These are phyloP conservation scores for Fusarium incarnatum DNA, from an alignment of 2,329 filamentous ascomycete genomes.

Conservation along the genomic window DNA sequence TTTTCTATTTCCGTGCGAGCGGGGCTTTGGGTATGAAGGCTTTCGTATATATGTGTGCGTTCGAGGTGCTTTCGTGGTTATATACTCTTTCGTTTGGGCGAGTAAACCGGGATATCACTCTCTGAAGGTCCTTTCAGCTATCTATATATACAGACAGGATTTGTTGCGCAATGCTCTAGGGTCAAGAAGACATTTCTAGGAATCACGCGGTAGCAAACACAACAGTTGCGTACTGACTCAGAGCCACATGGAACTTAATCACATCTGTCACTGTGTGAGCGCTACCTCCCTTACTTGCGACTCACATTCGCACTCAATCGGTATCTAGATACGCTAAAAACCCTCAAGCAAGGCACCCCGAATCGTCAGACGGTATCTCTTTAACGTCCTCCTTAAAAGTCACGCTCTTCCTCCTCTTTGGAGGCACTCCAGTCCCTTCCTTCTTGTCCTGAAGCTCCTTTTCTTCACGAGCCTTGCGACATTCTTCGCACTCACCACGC, in stretches of 20 bases:
- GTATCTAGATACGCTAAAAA: neutral
- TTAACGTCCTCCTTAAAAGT: neutral
- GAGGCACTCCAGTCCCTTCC: neutral
- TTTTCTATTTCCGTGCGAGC: too few species aligned
- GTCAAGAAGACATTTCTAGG: too few species aligned
- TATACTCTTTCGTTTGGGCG: too few species aligned
- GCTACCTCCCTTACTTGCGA: too few species aligned
- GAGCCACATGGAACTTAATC: too few species aligned
- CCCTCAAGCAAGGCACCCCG: fast-evolving
- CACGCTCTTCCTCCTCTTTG: neutral
- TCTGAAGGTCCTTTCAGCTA: neutral
- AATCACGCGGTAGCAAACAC: too few species aligned
- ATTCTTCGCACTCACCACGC: neutral
- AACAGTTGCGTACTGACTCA: too few species aligned
- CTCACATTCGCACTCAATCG: neutral
- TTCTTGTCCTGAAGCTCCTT: neutral
- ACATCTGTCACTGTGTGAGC: too few species aligned
- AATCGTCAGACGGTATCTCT: neutral
- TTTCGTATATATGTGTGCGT: too few species aligned
- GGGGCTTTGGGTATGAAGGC: too few species aligned
- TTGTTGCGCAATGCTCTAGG: neutral
- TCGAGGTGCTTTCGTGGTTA: too few species aligned
- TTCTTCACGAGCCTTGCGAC: neutral
- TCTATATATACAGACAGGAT: neutral
- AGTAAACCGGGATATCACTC: too few species aligned